A percentile compares a stretch with the other conserved stretches of the same genome.
phyloP scores from a whole-genome alignment of 2,329 filamentous ascomycete genomes.

The Curvularia hawaiiensis region DNA sequence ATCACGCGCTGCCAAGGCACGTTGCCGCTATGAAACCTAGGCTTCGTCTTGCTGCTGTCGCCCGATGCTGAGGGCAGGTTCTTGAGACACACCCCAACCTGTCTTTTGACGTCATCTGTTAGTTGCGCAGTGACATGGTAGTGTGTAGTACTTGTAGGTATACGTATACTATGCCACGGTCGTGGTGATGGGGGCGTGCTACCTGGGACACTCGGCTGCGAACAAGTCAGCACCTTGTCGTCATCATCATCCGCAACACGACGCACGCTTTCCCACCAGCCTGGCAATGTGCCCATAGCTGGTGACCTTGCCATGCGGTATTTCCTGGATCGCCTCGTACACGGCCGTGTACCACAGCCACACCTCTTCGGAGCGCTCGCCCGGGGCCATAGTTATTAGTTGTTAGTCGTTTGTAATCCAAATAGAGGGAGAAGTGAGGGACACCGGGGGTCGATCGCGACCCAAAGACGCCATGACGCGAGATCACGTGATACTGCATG shows the following conservation, averaged over 20 bases:
- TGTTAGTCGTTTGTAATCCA: not conserved
- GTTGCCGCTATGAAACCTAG: conserved; percentile 71
- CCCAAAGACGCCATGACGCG: conserved; percentile 30
- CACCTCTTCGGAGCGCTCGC: conserved; percentile 71
- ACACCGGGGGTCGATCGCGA: conserved; percentile 6
- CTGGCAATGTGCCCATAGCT: conserved; percentile 82
- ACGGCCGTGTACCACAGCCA: conserved; percentile 76
- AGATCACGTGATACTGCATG: conserved; percentile 21
- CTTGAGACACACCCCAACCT: conserved; percentile 90
- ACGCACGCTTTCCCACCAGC: conserved; percentile 73
- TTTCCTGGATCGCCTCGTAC: conserved; percentile 82
- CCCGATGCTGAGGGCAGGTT: conserved; percentile 67
- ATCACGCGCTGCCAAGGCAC: conserved; percentile 97
- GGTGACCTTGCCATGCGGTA: conserved; percentile 82
- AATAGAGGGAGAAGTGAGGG: conserved; percentile 2
- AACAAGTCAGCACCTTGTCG: conserved; percentile 30
- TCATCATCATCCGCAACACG: conserved; percentile 13
- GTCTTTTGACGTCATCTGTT: conserved; percentile 55
- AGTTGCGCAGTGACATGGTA: conserved; percentile 41
- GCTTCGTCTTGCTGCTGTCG: conserved; percentile 49
- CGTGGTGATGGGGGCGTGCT: conserved; percentile 19
- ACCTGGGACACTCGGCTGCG: conserved; percentile 56
- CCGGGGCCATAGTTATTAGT: conserved; percentile 61
- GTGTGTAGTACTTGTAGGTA: not conserved
- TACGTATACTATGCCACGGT: not conserved